A percentile compares a stretch with the other conserved stretches of the same genome.
These are phyloP conservation scores for Porodaedalea pini DNA, from an alignment of 1,284 basidiomycete species.

Conservation along the genomic window DNA sequence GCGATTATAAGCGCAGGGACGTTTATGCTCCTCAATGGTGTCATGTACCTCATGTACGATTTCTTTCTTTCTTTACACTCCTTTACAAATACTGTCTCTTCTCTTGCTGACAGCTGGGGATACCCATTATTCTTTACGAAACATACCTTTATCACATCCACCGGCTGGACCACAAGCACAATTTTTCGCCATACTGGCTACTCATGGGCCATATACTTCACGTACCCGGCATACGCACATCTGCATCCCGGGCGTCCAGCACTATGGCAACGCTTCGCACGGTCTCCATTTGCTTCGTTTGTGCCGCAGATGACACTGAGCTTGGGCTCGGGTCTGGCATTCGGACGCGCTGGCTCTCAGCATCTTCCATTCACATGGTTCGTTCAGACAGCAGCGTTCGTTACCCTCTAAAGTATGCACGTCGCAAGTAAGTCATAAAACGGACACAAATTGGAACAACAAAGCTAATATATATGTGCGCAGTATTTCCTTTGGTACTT, in stretches of 20 bases:
- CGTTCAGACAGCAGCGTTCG: constrained; percentile 87
- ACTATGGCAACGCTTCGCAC: constrained; percentile 42
- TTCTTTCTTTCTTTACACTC: constrained; percentile 11
- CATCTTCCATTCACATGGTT: constrained; percentile 83
- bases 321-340: constrained; percentile 62
- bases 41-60: constrained; percentile 76
- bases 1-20: constrained; percentile 61
- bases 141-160: constrained; percentile 92
- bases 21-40: constrained; percentile 62
- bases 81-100: too few relatives aligned
- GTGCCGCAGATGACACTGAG: constrained; percentile 71
- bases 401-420: constrained; percentile 97
- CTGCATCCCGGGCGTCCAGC: constrained; percentile 27
- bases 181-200: constrained; percentile 98
- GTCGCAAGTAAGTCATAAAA: constrained; percentile 67
- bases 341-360: constrained; percentile 42
- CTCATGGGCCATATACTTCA: constrained; percentile 89
- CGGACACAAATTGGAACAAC: constrained; percentile 1
- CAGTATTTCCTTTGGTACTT: constrained; percentile 99
- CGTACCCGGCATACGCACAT: constrained; percentile 43
- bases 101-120: constrained; percentile 91
- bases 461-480: background rate
- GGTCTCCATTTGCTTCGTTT: constrained; percentile 68
- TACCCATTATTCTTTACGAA: constrained; percentile 86
- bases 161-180: constrained; percentile 93